Conservation (phyloP, 352 stramenopile species). For the Phytopythium sindhum region DNA sequence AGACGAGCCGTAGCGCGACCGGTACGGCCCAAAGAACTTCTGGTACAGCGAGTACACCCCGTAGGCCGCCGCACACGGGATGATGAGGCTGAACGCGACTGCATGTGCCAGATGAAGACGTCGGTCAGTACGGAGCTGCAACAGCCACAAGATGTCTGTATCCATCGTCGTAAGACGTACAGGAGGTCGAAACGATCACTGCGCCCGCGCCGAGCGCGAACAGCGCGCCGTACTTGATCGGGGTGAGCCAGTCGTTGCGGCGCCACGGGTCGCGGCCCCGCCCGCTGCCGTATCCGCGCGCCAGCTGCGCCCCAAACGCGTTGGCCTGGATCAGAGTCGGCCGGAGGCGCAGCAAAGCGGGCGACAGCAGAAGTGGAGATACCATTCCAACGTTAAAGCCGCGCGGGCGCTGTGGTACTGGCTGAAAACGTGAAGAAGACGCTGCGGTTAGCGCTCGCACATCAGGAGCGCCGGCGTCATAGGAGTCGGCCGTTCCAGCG, state of each 20-base stretch:
- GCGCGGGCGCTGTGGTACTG: neutral
- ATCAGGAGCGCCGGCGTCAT: neutral
- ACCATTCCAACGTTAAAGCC: neutral
- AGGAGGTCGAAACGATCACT: conserved; percentile 56
- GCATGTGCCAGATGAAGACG: neutral
- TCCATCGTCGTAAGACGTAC: conserved; percentile 26
- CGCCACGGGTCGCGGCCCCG: conserved; percentile 34
- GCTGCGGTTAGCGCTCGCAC: neutral
- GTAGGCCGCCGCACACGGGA: conserved; percentile 61
- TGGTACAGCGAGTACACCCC: conserved; percentile 75
- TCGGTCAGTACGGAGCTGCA: neutral
- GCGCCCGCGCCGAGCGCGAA: conserved; percentile 54
- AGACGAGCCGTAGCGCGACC: conserved; percentile 23
- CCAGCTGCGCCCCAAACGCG: conserved; percentile 13
- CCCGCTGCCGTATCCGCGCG: conserved; percentile 27
- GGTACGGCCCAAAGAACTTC: conserved; percentile 47
- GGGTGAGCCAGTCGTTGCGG: conserved; percentile 42
- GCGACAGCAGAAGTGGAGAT: conserved; percentile 1
- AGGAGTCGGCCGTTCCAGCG: neutral
- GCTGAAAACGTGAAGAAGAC: neutral
- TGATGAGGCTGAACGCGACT: conserved; percentile 74
- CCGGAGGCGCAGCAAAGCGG: neutral
- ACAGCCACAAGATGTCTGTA: too few species aligned
- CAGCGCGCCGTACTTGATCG: conserved; percentile 58
- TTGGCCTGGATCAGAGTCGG: neutral